Base-by-base conservation (phyloP, 257 asterid species). In the Striga asiatica region DNA sequence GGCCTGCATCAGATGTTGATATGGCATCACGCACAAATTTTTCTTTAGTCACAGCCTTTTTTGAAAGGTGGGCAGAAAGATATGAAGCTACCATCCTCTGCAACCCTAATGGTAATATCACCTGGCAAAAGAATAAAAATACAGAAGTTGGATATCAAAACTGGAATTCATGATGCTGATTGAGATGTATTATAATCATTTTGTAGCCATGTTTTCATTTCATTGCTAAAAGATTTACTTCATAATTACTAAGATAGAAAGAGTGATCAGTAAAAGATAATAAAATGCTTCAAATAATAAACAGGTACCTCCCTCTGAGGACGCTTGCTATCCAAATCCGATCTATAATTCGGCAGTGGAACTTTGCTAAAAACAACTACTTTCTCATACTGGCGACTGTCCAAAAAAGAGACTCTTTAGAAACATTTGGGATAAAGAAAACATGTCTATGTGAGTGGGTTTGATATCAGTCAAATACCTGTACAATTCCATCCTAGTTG, bases 261-360 rank as follows among this genome's bases (percentile, higher is more conserved):
- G 50, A 46, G 24, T 42, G n/a, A 32, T 58, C 37, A 48, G 23
- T 16, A 23, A 47, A 39, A 49, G 32, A 37, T 28, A 4, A 18
- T 5, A 29, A 43, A 54, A 46, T 27, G 50, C 41, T 17, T 41
- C 34, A 66, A 41, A 58, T 13, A 35, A 62, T 51, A 34, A 61
- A 34, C 66, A 29, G 37, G 54, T 71, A 89, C 97, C 96, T 83
- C 97, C 66, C 97, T 79, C 58, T 85, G 96, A 16, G 97, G 97
- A 42, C 94, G 89, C 79, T 79, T 89, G 69, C 37, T 71, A 73
- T 89, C 97, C 78, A 89, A 71, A 77, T 89, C 97, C 28, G 97
- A 67, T 76, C 97, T 78, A 72, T 89, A 89, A 66, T 89, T 86
- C 62, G 97, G 96, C 76, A 89, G 73, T 29, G 89, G 93, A 37